phyloP scores from a whole-genome alignment of 352 stramenopile species.

The Pythium rhizo-oryzae region DNA sequence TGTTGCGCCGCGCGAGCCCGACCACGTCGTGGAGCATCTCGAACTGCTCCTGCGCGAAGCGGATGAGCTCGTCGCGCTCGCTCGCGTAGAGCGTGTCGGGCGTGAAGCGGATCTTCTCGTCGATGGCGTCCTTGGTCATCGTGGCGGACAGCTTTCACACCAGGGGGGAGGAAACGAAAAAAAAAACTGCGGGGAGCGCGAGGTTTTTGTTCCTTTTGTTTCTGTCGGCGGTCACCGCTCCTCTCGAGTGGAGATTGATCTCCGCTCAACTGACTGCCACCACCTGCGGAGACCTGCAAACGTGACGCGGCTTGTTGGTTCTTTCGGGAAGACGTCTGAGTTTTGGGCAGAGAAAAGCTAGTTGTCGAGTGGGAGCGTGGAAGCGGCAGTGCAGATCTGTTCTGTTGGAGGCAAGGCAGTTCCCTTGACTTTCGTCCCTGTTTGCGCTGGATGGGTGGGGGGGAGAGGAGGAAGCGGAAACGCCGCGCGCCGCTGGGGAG shows the following conservation, averaged over 20 bases:
- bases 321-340: constrained; percentile 5
- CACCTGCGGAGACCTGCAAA: not conserved
- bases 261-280: not conserved
- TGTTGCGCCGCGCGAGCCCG: constrained; percentile 14
- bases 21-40: constrained; percentile 28
- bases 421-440: not conserved
- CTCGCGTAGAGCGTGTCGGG: constrained; percentile 28
- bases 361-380: not conserved
- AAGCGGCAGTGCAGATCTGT: not conserved
- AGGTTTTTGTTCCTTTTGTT: not conserved
- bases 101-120: constrained; percentile 27
- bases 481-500: not conserved
- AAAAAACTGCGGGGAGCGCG: not conserved
- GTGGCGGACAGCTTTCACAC: not conserved
- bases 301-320: not conserved
- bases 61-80: constrained; percentile 27
- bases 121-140: constrained; percentile 17
- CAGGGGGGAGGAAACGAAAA: not conserved
- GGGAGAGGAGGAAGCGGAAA: not conserved
- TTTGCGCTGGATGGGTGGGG: not conserved
- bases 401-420: not conserved
- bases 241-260: not conserved
- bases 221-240: not conserved
- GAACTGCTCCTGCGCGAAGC: constrained; percentile 31
- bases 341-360: constrained; percentile 6